Conservation (phyloP, 176 grass and related monocot species). For the Pontederia crassipes region DNA sequence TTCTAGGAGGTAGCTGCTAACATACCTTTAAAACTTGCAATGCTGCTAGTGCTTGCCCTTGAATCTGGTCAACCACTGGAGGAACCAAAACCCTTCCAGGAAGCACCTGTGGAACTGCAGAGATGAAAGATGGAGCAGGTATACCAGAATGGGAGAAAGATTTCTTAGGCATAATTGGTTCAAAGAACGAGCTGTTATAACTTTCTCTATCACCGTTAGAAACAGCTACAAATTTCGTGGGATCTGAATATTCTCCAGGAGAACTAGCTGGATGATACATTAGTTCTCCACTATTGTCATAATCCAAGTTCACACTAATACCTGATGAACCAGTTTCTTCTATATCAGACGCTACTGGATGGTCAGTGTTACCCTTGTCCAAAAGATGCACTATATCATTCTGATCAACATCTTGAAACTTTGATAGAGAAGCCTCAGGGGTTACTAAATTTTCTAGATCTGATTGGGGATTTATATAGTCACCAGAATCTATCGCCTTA, state of each 20-base stretch:
- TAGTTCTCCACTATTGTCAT: slow-evolving; percentile 11
- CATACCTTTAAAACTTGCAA: slow-evolving; percentile 83
- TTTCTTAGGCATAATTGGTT: slow-evolving; percentile 16
- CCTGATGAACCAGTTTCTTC: slow-evolving; percentile 5
- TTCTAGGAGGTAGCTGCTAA: neutral
- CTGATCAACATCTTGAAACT: slow-evolving; percentile 14
- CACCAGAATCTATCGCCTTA: slow-evolving; percentile 32
- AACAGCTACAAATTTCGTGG: slow-evolving; percentile 11
- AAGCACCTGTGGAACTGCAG: slow-evolving; percentile 44
- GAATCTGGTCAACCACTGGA: slow-evolving; percentile 56
- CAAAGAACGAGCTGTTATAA: slow-evolving; percentile 21
- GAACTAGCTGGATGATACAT: slow-evolving; percentile 19
- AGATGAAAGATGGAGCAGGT: slow-evolving; percentile 56
- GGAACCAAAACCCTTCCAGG: slow-evolving; percentile 68
- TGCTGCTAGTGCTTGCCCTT: slow-evolving; percentile 55
- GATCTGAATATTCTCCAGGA: slow-evolving; percentile 1
- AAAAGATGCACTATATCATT: slow-evolving; percentile 6
- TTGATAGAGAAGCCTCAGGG: neutral
- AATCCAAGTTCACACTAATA: slow-evolving; percentile 21
- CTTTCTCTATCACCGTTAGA: slow-evolving; percentile 11
- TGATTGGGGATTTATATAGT: slow-evolving; percentile 23
- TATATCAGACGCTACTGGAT: slow-evolving; percentile 4
- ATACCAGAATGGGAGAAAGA: slow-evolving; percentile 55
- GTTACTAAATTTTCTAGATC: slow-evolving; percentile 4
- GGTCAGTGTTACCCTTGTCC: neutral